These are phyloP conservation scores for Orbilia javanica DNA, from an alignment of 2,329 filamentous ascomycete genomes.

Conservation along the genomic window DNA sequence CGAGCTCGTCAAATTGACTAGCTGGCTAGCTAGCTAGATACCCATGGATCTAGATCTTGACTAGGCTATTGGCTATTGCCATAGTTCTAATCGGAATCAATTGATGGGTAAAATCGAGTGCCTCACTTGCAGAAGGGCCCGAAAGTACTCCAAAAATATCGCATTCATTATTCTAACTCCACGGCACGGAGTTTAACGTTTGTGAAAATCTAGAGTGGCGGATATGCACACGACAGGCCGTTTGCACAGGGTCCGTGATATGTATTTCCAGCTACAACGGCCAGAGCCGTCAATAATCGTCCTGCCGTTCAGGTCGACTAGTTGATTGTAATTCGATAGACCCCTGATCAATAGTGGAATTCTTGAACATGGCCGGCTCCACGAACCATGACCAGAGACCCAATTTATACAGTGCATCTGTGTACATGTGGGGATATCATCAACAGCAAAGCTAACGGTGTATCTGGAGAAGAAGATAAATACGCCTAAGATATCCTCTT, in stretches of 20 bases:
- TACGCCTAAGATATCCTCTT: not conserved
- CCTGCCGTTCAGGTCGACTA: no score
- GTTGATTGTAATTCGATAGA: no score
- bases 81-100: not conserved
- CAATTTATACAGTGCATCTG: no score
- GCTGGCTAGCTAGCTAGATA: not conserved
- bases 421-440: not conserved
- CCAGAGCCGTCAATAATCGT: not conserved
- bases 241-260: not conserved
- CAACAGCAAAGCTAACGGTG: not conserved
- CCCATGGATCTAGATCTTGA: not conserved
- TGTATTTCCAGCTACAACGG: not conserved
- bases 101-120: not conserved
- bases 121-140: not conserved
- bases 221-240: not conserved
- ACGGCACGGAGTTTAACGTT: not conserved
- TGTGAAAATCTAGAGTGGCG: not conserved
- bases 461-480: conserved; percentile 11
- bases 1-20: not conserved
- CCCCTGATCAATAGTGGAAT: not conserved
- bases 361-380: not conserved
- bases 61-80: no score
- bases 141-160: conserved; percentile 20
- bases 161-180: not conserved
- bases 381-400: not conserved